Percentiles rank a stretch among this genome's conserved stretches.
These are phyloP conservation scores for Tubosaeta brunneosetosa DNA, from an alignment of 768 basidiomycete genomes.

Conservation along the genomic window DNA sequence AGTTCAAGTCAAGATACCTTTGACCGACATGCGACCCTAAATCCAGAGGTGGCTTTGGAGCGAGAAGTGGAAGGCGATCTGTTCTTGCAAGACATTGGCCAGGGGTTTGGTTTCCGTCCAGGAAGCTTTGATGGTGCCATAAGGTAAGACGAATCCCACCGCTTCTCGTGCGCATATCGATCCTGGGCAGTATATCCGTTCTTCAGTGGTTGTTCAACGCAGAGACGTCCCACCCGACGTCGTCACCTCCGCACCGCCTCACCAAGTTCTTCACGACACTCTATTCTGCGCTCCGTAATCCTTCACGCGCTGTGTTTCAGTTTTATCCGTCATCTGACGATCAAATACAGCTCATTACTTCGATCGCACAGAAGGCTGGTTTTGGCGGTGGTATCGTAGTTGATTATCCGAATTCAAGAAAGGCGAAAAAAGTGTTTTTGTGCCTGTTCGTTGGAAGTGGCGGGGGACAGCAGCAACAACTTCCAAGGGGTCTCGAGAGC, in stretches of 20 bases:
- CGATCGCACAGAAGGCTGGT: conserved; percentile 87
- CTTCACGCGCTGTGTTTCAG: conserved; percentile 82
- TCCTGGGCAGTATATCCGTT: conserved; percentile 80
- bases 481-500: conserved; percentile 75
- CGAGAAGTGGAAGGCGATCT: conserved; percentile 94
- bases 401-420: conserved; percentile 96
- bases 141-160: conserved; percentile 47
- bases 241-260: conserved; percentile 81
- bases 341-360: conserved; percentile 92
- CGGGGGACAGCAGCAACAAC: conserved; percentile 52
- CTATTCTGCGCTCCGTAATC: conserved; percentile 80
- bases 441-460: conserved; percentile 88
- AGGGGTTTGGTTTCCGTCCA: conserved; percentile 95
- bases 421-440: conserved; percentile 91
- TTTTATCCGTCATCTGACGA: conserved; percentile 98
- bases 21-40: not conserved
- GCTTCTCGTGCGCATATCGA: not conserved
- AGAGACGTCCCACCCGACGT: conserved; percentile 84
- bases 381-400: conserved; percentile 96
- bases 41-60: conserved; percentile 87
- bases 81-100: conserved; percentile 96
- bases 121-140: conserved; percentile 98
- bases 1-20: not conserved
- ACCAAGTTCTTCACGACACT: conserved; percentile 91
- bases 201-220: conserved; percentile 98